Base-by-base conservation (phyloP, 495 filamentous ascomycete species). In the Schizothecium vesticola region DNA sequence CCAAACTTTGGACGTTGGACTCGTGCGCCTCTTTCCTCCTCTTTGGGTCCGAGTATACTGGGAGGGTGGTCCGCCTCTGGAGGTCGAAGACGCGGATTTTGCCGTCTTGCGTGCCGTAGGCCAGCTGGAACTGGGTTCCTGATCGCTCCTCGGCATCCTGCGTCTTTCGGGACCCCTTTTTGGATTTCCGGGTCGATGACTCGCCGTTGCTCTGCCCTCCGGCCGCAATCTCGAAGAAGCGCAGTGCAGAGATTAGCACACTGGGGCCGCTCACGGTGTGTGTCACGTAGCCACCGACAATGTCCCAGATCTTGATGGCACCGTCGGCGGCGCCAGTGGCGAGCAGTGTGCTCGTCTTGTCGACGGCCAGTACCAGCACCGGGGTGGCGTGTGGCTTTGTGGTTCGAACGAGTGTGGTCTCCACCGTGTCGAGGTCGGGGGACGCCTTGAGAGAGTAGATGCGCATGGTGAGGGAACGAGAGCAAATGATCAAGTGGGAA, bases 271-370 rank as follows among this genome's bases (percentile, higher is more conserved):
- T 89, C 76, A 99, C 94, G 2, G 93, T 97, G 77, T 99, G 95
- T 19, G 95, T 99, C 26, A 92, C 87, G 76, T 89, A 98, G 16
- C 95, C 96, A 21, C 91, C 93, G 67, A 84, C 80, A 51, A 99
- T 94, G 80, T 99, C 96, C 93, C 92, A 98, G 63, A 99, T 89
- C 77, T 99, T 99, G 69, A 97, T 90, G 4, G 89, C 85, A 26
- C 95, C 95, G 79, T 98, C 95, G 9, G 95, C 92, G 25, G 88
- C 91, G 64, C 95, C 95, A 22, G 94, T 97, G 43, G 94, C 95
- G 56, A 98, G 80, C 12, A 99, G 81, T 16, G 94, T 97, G 72
- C 94, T 89, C 2, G 93, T 97, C 33, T 84, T 82, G 76, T 99
- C 95, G 59, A 93, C 86, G 19, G 91, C 87, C 19, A 91, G 84